A percentile compares a stretch with the other conserved stretches of the same genome.
Evolutionary conservation across 495 filamentous ascomycete species (phyloP).

Genomic region (Penicillium desertorum): DNA sequence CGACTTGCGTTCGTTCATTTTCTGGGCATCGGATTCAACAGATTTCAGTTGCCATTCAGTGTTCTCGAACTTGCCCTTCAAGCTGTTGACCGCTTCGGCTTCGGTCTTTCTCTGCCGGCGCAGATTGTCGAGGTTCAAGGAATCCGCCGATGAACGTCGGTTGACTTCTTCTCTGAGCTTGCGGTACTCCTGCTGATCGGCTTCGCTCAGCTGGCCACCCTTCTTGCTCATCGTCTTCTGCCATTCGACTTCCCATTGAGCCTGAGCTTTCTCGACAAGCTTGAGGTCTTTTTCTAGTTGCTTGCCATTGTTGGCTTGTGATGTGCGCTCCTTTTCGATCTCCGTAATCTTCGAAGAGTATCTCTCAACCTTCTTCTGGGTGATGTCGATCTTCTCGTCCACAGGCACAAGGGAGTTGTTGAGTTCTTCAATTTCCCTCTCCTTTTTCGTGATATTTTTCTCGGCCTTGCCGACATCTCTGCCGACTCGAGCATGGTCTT

Average conservation of each 20-base stretch:
- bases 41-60: constrained; percentile 70
- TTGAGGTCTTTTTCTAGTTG: constrained; percentile 75
- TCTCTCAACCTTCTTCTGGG: constrained; percentile 64
- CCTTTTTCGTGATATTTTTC: constrained; percentile 75
- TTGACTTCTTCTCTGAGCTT: constrained; percentile 82
- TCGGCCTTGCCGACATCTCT: constrained; percentile 80
- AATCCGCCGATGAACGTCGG: constrained; percentile 76
- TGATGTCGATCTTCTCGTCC: constrained; percentile 88
- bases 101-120: constrained; percentile 84
- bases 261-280: constrained; percentile 85
- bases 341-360: constrained; percentile 65
- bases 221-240: constrained; percentile 77
- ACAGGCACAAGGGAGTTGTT: constrained; percentile 84
- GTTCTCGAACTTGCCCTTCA: constrained; percentile 81
- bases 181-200: constrained; percentile 88
- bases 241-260: constrained; percentile 86
- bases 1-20: constrained; percentile 65
- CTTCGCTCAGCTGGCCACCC: constrained; percentile 79
- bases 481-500: constrained; percentile 75
- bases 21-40: constrained; percentile 67
- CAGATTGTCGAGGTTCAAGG: constrained; percentile 79
- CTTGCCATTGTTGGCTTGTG: constrained; percentile 61
- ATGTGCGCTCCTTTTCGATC: constrained; percentile 72
- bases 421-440: constrained; percentile 84
- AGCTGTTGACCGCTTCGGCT: constrained; percentile 78